These are phyloP conservation scores for Ganoderma boninense DNA, from an alignment of 1,284 basidiomycete species.

Conservation along the genomic window DNA sequence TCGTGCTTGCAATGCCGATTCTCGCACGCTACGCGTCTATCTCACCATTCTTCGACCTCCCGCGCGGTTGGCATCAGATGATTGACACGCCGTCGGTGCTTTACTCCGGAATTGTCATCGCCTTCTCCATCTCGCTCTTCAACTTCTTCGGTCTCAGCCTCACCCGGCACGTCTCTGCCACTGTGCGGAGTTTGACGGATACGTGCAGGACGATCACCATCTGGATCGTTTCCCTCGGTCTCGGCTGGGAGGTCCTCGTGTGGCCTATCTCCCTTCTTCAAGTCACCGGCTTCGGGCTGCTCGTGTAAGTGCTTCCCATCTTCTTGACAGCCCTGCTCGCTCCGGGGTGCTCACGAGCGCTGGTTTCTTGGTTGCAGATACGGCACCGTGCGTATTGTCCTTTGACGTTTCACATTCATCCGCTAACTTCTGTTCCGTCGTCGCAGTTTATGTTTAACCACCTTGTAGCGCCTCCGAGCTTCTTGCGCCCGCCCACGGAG, in stretches of 20 bases:
- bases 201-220: constrained; percentile 96
- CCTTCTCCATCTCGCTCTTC: constrained; percentile 80
- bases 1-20: constrained; percentile 79
- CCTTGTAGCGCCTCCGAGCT: constrained; percentile 69
- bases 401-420: neutral
- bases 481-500: constrained; percentile 54
- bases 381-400: constrained; percentile 40
- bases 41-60: constrained; percentile 80
- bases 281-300: constrained; percentile 86
- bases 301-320: constrained; percentile 74
- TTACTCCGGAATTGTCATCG: constrained; percentile 81
- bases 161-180: constrained; percentile 90
- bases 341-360: constrained; percentile 7
- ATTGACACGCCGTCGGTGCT: constrained; percentile 82
- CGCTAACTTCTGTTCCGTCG: constrained; percentile 15
- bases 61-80: constrained; percentile 92
- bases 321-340: constrained; percentile 24
- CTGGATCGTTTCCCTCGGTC: constrained; percentile 84
- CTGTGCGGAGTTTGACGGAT: constrained; percentile 90
- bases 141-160: constrained; percentile 97
- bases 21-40: constrained; percentile 68
- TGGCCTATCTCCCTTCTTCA: constrained; percentile 89
- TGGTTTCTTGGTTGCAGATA: constrained; percentile 35
- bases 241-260: constrained; percentile 93
- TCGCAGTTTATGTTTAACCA: constrained; percentile 78